Percentiles rank a stretch among this genome's conserved stretches.
These are phyloP conservation scores for Plenodomus tracheiphilus DNA, from an alignment of 2,329 filamentous ascomycete genomes.

Conservation along the genomic window DNA sequence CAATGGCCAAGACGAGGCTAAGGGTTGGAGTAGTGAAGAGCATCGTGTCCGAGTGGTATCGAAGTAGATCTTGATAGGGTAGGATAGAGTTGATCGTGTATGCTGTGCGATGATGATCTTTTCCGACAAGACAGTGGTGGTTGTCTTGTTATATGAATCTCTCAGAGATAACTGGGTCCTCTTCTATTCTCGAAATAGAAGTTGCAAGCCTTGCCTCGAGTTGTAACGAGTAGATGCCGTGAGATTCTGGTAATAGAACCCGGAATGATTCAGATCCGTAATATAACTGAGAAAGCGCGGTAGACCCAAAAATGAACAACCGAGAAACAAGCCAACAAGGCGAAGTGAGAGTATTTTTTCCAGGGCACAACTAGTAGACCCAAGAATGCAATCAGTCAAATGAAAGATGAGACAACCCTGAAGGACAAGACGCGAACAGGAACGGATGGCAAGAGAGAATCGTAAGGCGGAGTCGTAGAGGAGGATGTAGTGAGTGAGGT, in stretches of 20 bases:
- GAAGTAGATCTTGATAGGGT: conserved; percentile 3
- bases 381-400: background rate
- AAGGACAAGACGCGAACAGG: background rate
- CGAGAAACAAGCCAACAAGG: background rate
- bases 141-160: background rate
- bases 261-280: background rate
- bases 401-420: background rate
- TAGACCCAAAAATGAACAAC: background rate
- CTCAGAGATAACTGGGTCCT: background rate
- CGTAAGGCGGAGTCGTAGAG: background rate
- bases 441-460: background rate
- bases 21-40: conserved; percentile 36
- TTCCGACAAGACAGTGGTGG: background rate
- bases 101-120: background rate
- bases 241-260: background rate
- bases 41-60: conserved; percentile 23
- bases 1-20: conserved; percentile 38
- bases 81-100: background rate
- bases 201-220: too few species aligned
- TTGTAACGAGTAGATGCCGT: background rate
- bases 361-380: background rate
- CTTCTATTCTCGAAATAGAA: background rate
- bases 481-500: background rate
- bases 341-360: background rate
- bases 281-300: background rate